Base-by-base conservation (phyloP, 495 filamentous ascomycete genomes). In the Ramalina peruviana region DNA sequence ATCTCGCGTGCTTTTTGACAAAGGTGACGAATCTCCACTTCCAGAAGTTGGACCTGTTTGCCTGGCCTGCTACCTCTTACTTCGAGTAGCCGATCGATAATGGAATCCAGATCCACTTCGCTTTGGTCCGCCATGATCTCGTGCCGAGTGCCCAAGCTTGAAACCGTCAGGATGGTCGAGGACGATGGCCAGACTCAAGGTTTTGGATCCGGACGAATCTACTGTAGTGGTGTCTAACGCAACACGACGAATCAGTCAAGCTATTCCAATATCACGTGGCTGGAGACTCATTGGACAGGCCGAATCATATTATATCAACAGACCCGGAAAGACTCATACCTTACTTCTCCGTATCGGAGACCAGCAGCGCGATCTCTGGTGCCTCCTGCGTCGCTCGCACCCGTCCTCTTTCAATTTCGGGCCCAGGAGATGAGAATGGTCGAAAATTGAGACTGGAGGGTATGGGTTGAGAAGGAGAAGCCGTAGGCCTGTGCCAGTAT, bases 1-100 rank as follows among this genome's bases (percentile, higher is more conserved):
- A 98, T 98, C 70, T 98, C 92, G 52, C 92, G 84, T 37, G 92
- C 89, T 74, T 97, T 98, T 59, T 92, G 96, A 79, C 92, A 98
- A 55, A 98, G 81, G 72, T 81, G 95, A 60, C 92, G 86, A 57
- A 98, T 98, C 73, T 98, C 93, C 48, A 86, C 82, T 66, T 98
- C 92, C 54, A 95, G 72, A 54, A 98, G 79, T 68, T 98, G 92
- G 38, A 98, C 93, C 70, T 97, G 92, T 72, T 98, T 98, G 55
- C 92, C 92, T 47, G 92, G 92, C 64, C 92, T 78, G 75, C 90
- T 97, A 60, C 92, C 92, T 72, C 92, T 82, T 68, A 98, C 92
- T 72, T 98, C 92, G 59, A 98, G 72, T 66, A 98, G 78, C 70
- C 92, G 79, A 67, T 98, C 92, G 68, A 98, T 98, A 76, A 98